These are phyloP conservation scores for Sporothrix curviconia DNA, from an alignment of 2,329 filamentous ascomycete genomes.

Conservation along the genomic window DNA sequence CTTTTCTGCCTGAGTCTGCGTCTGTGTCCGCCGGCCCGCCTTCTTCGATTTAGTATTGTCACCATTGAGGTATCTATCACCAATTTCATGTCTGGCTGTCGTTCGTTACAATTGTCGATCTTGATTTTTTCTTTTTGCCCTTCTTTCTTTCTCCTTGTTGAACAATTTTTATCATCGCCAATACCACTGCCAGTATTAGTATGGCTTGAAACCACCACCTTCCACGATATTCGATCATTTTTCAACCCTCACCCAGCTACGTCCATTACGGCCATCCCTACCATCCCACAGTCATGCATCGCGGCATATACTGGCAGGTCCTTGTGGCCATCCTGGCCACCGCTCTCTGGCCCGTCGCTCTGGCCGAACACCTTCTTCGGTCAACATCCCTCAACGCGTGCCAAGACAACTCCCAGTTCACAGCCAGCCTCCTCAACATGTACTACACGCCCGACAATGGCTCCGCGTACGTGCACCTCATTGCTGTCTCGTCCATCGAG, in stretches of 20 bases:
- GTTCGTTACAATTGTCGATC: neutral
- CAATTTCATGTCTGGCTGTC: neutral
- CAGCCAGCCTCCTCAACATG: constrained; percentile 73
- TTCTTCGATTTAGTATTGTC: neutral
- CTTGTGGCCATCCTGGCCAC: neutral
- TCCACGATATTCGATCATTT: too few relatives aligned
- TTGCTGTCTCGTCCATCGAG: constrained; percentile 65
- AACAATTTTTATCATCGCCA: too few relatives aligned
- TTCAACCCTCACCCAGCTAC: neutral
- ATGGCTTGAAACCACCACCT: too few relatives aligned
- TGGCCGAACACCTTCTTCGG: constrained; percentile 33
- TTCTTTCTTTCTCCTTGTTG: neutral
- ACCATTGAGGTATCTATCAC: neutral
- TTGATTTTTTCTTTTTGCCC: neutral
- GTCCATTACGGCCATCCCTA: too few relatives aligned
- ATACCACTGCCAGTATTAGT: too few relatives aligned
- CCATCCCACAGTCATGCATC: too few relatives aligned
- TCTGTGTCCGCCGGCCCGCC: neutral
- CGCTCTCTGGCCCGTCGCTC: neutral
- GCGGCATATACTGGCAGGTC: neutral
- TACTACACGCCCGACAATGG: constrained; percentile 61
- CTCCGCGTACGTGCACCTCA: constrained; percentile 59
- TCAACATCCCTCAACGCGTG: constrained; percentile 65
- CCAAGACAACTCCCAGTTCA: constrained; percentile 69
- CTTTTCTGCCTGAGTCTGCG: neutral